Conservation (phyloP, 2,329 filamentous ascomycete species). For the Lachnellula occidentalis region DNA sequence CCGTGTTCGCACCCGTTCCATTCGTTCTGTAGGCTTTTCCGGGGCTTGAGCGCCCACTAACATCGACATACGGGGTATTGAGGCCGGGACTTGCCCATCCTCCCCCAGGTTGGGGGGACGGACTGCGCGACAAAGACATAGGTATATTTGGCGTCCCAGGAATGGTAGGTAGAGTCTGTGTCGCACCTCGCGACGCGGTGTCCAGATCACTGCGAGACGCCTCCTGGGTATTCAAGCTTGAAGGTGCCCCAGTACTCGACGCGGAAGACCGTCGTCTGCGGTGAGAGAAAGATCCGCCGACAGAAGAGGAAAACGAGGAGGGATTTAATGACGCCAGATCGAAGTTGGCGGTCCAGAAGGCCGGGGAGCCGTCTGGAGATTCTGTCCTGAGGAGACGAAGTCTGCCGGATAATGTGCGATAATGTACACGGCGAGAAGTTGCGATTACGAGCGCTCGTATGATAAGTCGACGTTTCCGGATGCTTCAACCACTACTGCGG, state of each 20-base stretch:
- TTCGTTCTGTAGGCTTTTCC: conserved; percentile 36
- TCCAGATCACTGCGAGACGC: conserved; percentile 12
- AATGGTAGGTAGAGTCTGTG: conserved; percentile 26
- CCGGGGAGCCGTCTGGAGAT: conserved; percentile 24
- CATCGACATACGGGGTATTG: conserved; percentile 52
- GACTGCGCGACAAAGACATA: conserved; percentile 85
- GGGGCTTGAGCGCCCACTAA: conserved; percentile 65
- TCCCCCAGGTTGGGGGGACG: conserved; percentile 76
- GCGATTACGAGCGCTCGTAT: no score
- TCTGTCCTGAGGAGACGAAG: no score
- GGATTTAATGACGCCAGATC: conserved; percentile 48
- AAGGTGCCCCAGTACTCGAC: conserved; percentile 21
- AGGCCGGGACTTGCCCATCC: conserved; percentile 85
- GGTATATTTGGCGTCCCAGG: conserved; percentile 47
- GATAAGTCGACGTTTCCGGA: no score
- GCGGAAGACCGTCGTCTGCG: conserved; percentile 33
- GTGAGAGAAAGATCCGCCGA: conserved; percentile 26
- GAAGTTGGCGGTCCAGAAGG: conserved; percentile 30
- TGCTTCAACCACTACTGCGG: no score
- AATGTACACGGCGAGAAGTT: no score
- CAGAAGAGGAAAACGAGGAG: conserved; percentile 46
- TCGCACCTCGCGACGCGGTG: conserved; percentile 11
- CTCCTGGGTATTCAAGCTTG: conserved; percentile 20
- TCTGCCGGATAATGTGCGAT: no score
- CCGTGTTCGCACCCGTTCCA: conserved; percentile 48